phyloP scores from a whole-genome alignment of 805 yeast genomes.

The Candida tibetensis region DNA sequence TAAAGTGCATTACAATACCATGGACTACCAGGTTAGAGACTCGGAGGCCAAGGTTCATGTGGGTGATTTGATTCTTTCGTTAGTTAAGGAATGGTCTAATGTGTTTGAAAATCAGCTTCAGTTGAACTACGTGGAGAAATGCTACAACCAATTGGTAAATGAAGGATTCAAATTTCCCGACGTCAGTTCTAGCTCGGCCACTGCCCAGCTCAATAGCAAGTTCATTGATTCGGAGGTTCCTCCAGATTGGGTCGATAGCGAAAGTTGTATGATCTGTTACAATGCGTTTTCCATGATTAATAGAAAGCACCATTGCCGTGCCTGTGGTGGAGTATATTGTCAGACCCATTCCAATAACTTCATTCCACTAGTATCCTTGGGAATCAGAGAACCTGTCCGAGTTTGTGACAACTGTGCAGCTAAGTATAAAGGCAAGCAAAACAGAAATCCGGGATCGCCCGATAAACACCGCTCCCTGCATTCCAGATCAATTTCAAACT shows the following conservation, averaged over 20 bases:
- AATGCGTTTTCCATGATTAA: constrained; percentile 74
- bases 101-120: constrained; percentile 69
- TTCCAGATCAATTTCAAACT: constrained; percentile 1
- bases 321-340: constrained; percentile 94
- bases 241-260: constrained; percentile 96
- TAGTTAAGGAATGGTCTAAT: constrained; percentile 74
- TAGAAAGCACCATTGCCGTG: constrained; percentile 94
- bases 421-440: constrained; percentile 41
- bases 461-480: neutral
- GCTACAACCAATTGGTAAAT: constrained; percentile 55
- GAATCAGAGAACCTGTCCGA: constrained; percentile 84
- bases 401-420: constrained; percentile 89
- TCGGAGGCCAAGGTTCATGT: constrained; percentile 39
- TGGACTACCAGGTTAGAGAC: constrained; percentile 17
- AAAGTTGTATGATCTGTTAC: constrained; percentile 93
- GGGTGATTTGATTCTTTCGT: constrained; percentile 54
- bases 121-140: constrained; percentile 59
- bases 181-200: constrained; percentile 29
- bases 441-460: constrained; percentile 1
- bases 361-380: constrained; percentile 74
- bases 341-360: constrained; percentile 77
- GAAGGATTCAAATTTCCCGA: constrained; percentile 71
- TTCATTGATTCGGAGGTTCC: constrained; percentile 89
- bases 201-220: constrained; percentile 24
- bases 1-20: constrained; percentile 36